Percentiles rank a stretch among this genome's conserved stretches.
Conservation (phyloP, 352 stramenopile species). For the Aphanomyces euteiches region DNA sequence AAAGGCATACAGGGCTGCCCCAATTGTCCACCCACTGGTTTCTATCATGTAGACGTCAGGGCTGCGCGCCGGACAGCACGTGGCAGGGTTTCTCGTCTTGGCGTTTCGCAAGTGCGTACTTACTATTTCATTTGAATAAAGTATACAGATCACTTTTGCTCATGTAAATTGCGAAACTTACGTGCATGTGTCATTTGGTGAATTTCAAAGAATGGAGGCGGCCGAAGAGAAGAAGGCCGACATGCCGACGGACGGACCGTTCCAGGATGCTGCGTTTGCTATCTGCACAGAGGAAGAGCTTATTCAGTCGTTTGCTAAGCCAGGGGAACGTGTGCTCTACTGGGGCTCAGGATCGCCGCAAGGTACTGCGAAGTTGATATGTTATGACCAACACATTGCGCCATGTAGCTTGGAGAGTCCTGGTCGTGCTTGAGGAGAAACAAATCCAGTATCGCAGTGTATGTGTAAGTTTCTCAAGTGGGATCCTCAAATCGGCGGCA, state of each 20-base stretch:
- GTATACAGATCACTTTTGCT: background rate
- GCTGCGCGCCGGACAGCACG: too few relatives aligned
- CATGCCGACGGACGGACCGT: background rate
- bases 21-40: too few relatives aligned
- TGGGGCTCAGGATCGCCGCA: constrained; percentile 81
- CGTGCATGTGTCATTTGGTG: background rate
- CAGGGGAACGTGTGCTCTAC: constrained; percentile 66
- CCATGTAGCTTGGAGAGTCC: constrained; percentile 63
- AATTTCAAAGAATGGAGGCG: constrained; percentile 23
- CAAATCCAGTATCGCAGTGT: constrained; percentile 68
- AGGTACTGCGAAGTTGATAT: constrained; percentile 37
- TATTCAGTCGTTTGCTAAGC: constrained; percentile 25
- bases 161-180: background rate
- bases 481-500: constrained; percentile 74
- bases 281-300: constrained; percentile 29
- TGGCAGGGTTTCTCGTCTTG: too few relatives aligned
- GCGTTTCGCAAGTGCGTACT: too few relatives aligned
- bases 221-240: background rate
- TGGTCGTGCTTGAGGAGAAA: constrained; percentile 80
- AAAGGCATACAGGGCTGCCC: too few relatives aligned
- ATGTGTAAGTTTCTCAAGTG: constrained; percentile 78
- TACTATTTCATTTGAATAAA: too few relatives aligned
- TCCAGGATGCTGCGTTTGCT: constrained; percentile 12
- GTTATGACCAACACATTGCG: background rate
- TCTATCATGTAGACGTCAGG: too few relatives aligned